These are phyloP conservation scores for Papiliotrema terrestris DNA, from an alignment of 1,284 basidiomycete genomes.

Conservation along the genomic window DNA sequence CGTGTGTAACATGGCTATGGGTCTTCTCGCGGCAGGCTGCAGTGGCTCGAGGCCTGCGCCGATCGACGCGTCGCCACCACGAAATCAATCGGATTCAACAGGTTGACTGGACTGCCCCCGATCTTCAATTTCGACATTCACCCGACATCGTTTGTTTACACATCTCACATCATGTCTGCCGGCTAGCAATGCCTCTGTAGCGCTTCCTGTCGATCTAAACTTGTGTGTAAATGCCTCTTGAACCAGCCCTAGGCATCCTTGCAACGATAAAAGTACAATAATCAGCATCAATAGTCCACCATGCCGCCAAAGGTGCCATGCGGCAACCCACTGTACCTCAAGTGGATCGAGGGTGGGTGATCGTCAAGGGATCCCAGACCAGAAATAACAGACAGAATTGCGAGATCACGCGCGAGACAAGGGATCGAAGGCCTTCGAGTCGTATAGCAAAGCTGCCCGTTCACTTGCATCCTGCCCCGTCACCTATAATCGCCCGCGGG, in stretches of 20 bases:
- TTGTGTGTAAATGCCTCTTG: too few species aligned
- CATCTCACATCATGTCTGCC: too few species aligned
- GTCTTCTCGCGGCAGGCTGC: too few species aligned
- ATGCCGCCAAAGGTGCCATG: conserved; percentile 27
- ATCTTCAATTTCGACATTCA: background rate
- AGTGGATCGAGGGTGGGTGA: conserved; percentile 42
- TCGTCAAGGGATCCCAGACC: too few species aligned
- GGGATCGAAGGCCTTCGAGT: conserved; percentile 35
- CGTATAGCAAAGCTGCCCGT: conserved; percentile 38
- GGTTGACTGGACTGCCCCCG: background rate
- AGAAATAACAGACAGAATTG: conserved; percentile 28
- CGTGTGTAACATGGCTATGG: too few species aligned
- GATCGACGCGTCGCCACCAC: background rate
- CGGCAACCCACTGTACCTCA: conserved; percentile 47
- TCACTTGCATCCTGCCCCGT: conserved; percentile 42
- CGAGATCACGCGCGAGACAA: conserved; percentile 37
- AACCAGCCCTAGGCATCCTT: too few species aligned
- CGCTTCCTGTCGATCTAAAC: too few species aligned
- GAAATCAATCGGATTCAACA: too few species aligned
- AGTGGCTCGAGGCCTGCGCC: too few species aligned
- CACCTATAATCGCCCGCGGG: conserved; percentile 32
- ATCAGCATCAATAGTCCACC: too few species aligned
- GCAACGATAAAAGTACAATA: too few species aligned
- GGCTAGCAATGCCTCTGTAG: too few species aligned
- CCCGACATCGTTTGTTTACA: background rate